Percentiles rank a stretch among this genome's conserved stretches.
Evolutionary conservation across 768 basidiomycete species (phyloP).

Genomic region (Boletus vermiculosoides): DNA sequence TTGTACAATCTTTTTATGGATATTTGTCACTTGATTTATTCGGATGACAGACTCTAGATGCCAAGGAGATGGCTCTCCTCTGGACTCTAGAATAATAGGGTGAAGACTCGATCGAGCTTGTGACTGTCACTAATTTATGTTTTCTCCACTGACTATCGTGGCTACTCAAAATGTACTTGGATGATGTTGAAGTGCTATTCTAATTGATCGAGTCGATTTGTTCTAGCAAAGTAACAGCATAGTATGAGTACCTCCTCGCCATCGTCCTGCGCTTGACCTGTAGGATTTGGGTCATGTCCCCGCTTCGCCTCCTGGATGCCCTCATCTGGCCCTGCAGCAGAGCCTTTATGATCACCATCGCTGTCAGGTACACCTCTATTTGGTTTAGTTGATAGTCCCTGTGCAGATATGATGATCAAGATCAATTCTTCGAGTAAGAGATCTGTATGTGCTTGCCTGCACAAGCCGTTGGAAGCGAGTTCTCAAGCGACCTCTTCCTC

Average conservation of each 20-base stretch:
- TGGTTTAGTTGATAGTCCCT: slow-evolving; percentile 9
- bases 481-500: slow-evolving; percentile 3
- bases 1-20: slow-evolving; percentile 15
- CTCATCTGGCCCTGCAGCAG: background rate
- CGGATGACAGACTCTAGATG: background rate
- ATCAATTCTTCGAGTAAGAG: background rate
- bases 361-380: background rate
- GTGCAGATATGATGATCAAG: slow-evolving; percentile 1
- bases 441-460: slow-evolving; percentile 7
- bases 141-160: background rate
- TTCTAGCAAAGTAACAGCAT: slow-evolving; percentile 29
- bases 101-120: background rate
- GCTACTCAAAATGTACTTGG: background rate
- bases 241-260: slow-evolving; percentile 21
- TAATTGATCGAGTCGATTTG: slow-evolving; percentile 11
- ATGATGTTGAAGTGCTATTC: background rate
- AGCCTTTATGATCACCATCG: background rate
- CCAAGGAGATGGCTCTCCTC: background rate
- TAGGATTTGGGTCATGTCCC: background rate
- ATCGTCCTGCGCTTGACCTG: slow-evolving; percentile 9
- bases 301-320: background rate
- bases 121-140: background rate
- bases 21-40: background rate
- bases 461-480: slow-evolving; percentile 16
- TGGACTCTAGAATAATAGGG: background rate